These are phyloP conservation scores for Purpureocillium lavendulum DNA, from an alignment of 2,329 filamentous ascomycete species.

Conservation along the genomic window DNA sequence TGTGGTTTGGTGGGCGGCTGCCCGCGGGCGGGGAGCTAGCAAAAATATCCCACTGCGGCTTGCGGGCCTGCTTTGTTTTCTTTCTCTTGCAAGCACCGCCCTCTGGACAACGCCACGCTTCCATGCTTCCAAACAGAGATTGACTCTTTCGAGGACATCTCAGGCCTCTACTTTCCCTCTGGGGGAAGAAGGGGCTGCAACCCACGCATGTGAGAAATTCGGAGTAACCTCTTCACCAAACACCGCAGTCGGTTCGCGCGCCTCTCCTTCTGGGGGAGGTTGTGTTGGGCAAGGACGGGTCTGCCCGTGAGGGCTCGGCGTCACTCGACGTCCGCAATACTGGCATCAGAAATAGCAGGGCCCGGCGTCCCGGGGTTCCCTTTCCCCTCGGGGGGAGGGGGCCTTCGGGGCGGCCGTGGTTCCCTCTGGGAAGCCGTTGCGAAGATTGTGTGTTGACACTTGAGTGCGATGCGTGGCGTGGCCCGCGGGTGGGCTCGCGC, in stretches of 20 bases:
- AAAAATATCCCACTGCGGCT: neutral
- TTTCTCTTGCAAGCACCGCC: slow-evolving; percentile 11
- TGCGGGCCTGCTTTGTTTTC: neutral
- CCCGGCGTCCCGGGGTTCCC: neutral
- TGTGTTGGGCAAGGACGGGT: slow-evolving; percentile 10
- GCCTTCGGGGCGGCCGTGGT: neutral
- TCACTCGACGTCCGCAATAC: slow-evolving; percentile 12
- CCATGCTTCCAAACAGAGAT: slow-evolving; percentile 14
- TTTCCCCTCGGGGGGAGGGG: neutral
- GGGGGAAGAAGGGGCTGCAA: neutral
- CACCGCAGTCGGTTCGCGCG: slow-evolving; percentile 9
- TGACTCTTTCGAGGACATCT: slow-evolving; percentile 2
- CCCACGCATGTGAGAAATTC: slow-evolving; percentile 15
- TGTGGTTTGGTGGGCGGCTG: too few relatives aligned
- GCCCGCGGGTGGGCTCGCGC: neutral
- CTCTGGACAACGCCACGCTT: slow-evolving; percentile 15
- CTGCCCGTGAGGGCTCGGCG: slow-evolving; percentile 15
- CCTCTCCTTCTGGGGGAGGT: neutral
- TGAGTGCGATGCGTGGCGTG: slow-evolving; percentile 16
- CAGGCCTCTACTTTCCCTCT: neutral
- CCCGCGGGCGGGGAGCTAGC: neutral
- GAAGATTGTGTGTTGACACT: slow-evolving; percentile 15
- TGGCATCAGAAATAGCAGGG: slow-evolving; percentile 15
- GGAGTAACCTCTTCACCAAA: slow-evolving; percentile 12
- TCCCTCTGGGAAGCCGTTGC: slow-evolving; percentile 14